Percentiles rank a stretch among this genome's conserved stretches.
Conservation (phyloP, 164 flowering plant genomes). For the Nymphaea thermarum region DNA sequence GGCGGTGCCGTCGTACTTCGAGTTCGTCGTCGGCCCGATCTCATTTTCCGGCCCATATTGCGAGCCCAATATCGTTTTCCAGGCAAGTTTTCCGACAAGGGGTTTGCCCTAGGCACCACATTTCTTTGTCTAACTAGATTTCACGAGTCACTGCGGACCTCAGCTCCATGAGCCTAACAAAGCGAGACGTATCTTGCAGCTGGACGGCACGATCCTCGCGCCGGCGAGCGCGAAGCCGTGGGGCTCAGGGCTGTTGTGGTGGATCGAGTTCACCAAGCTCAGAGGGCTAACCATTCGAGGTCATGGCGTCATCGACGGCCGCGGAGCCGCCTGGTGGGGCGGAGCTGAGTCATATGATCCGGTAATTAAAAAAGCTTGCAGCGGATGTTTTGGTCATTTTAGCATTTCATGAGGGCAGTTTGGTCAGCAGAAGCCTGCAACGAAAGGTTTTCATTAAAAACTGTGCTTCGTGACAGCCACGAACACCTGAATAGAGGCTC, state of each 20-base stretch:
- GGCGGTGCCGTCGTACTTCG: constrained; percentile 45
- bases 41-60: constrained; percentile 63
- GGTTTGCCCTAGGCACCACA: no score
- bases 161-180: background rate
- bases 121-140: background rate
- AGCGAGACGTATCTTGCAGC: constrained; percentile 23
- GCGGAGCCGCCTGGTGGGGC: constrained; percentile 92
- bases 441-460: background rate
- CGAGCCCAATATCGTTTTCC: constrained; percentile 42
- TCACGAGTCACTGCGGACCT: background rate
- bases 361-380: background rate
- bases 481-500: no score
- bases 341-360: constrained; percentile 5
- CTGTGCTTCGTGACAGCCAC: background rate
- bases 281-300: constrained; percentile 69
- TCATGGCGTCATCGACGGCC: constrained; percentile 66
- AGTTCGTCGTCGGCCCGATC: constrained; percentile 55
- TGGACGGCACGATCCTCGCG: constrained; percentile 86
- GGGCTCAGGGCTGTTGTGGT: constrained; percentile 57
- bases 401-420: background rate
- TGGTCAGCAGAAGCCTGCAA: background rate
- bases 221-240: constrained; percentile 50
- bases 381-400: background rate
- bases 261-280: constrained; percentile 87
- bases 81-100: constrained; percentile 26